phyloP scores from a whole-genome alignment of 2,329 filamentous ascomycete genomes.

The Bisporella sp. region DNA sequence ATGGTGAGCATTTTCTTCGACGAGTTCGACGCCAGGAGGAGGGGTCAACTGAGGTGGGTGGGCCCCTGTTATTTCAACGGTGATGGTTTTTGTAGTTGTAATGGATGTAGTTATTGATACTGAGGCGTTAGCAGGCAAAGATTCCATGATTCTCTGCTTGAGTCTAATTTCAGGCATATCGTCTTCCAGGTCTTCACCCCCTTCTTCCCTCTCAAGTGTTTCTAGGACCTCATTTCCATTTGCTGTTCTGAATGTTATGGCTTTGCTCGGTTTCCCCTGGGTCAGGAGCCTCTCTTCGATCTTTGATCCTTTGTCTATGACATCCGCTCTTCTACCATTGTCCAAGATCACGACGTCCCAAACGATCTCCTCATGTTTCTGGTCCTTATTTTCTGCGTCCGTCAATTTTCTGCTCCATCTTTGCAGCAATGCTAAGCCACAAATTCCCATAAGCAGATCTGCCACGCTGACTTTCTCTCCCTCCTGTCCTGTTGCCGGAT shows the following conservation, averaged over 20 bases:
- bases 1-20: slow-evolving; percentile 39
- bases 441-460: slow-evolving; percentile 54
- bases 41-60: slow-evolving; percentile 44
- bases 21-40: slow-evolving; percentile 51
- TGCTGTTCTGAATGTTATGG: slow-evolving; percentile 25
- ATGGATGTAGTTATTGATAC: slow-evolving; percentile 54
- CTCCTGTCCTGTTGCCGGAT: slow-evolving; percentile 50
- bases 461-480: slow-evolving; percentile 54
- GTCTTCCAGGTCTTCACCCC: slow-evolving; percentile 27
- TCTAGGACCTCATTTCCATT: slow-evolving; percentile 26
- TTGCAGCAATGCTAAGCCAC: slow-evolving; percentile 56
- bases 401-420: slow-evolving; percentile 45
- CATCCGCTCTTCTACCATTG: slow-evolving; percentile 50
- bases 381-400: slow-evolving; percentile 40
- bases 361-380: slow-evolving; percentile 48
- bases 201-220: slow-evolving; percentile 27
- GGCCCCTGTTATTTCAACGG: slow-evolving; percentile 52
- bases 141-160: slow-evolving; percentile 46
- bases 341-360: slow-evolving; percentile 62
- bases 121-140: slow-evolving; percentile 48
- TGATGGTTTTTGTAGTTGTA: slow-evolving; percentile 55
- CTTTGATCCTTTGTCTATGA: slow-evolving; percentile 29
- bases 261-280: slow-evolving; percentile 23
- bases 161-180: slow-evolving; percentile 40
- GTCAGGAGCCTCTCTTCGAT: slow-evolving; percentile 13